Base-by-base conservation (phyloP, 2,329 filamentous ascomycete genomes). In the Chaetomiaceae sp. region DNA sequence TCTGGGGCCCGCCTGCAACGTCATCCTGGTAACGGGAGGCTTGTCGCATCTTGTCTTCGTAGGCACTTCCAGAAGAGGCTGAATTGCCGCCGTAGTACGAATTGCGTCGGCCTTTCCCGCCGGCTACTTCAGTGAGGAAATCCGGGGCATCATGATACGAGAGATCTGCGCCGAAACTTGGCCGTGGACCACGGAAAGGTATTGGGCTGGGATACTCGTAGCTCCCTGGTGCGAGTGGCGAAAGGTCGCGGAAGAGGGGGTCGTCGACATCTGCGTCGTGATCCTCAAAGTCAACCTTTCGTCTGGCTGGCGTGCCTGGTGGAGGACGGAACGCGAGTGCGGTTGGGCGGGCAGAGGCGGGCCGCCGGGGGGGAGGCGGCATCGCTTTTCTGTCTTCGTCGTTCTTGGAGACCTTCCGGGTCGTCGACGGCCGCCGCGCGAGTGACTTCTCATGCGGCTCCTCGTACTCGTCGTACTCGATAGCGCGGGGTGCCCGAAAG, bases 1-100 rank as follows among this genome's bases (percentile, higher is more conserved):
- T 61, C 33, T 67, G 62, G 2, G 73, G 64, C 6, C 71, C 74
- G 30, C 76, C 77, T 37, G 64, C 72, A 5, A 79, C 70, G 4
- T 77, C 73, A 16, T 81, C 74, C 62, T 83, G 81, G 63, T 85
- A 84, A 21, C 64, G 66, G 18, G 69, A 60, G 27, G 76, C 77
- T 54, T 69, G 63, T 18, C 69, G 69, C 5, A 78, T 56, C 57
- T 79, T 74, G 47, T 69, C 65, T 36, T 75, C 68, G 38, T 70
- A 67, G 23, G 59, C 69, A 51, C 60, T 67, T 25, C 67, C 66
- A 1, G 69, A 65, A 58, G 62, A 62, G 27, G 55, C 36, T n/a
- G 69, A 67, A 29, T 63, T 65, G 14, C 66, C 63, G 10, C 56
- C 69, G 48, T 75, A 74, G 51, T 72, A 67, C 0, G 76, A 76